Conservation (phyloP, 192 early-diverging fungal genomes). For the Dissophora globulifera region DNA sequence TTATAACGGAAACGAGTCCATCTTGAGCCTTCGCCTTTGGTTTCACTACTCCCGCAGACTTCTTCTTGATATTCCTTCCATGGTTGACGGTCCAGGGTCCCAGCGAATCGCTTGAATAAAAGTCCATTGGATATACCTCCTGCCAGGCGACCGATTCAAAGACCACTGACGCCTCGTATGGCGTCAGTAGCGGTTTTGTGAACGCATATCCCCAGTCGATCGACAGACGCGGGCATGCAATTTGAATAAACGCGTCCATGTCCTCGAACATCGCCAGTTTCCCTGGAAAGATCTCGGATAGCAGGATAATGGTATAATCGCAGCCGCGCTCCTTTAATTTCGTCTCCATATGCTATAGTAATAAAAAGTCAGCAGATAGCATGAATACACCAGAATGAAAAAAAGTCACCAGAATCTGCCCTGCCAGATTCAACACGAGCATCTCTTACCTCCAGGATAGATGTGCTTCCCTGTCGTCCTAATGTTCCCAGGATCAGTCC, state of each 20-base stretch:
- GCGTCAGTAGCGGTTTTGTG: constrained; percentile 87
- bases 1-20: not conserved
- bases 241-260: constrained; percentile 92
- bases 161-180: constrained; percentile 94
- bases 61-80: constrained; percentile 59
- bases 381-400: too few species aligned
- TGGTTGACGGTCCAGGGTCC: constrained; percentile 97
- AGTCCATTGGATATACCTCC: constrained; percentile 97
- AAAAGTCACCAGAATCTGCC: too few species aligned
- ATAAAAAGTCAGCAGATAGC: too few species aligned
- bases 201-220: constrained; percentile 99
- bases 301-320: constrained; percentile 76
- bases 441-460: constrained; percentile 78
- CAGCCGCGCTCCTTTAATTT: constrained; percentile 71
- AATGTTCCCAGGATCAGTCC: constrained; percentile 96
- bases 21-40: constrained; percentile 12
- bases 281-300: constrained; percentile 96
- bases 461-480: constrained; percentile 94
- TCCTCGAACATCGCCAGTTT: constrained; percentile 91
- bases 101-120: constrained; percentile 89
- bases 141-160: constrained; percentile 84
- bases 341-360: constrained; percentile 70
- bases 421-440: too few species aligned
- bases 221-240: constrained; percentile 94
- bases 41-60: constrained; percentile 1